Conservation (phyloP, 1,284 basidiomycete genomes). For the Ceratobasidium theobromae region DNA sequence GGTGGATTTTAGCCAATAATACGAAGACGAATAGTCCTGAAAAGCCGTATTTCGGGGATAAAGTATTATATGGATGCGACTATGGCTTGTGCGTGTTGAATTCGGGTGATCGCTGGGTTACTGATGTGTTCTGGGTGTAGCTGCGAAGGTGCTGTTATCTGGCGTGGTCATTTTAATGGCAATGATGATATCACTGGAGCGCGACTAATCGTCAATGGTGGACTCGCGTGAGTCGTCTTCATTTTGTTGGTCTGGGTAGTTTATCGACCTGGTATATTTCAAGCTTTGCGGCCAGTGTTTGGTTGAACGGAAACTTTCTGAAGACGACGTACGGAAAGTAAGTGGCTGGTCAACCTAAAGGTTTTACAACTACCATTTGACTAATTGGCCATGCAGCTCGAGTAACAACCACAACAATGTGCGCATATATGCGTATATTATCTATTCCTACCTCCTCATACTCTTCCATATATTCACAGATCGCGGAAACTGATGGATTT, state of each 20-base stretch:
- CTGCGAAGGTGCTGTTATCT: conserved; percentile 75
- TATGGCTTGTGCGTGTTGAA: conserved; percentile 68
- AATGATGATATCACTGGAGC: conserved; percentile 60
- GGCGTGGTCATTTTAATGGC: conserved; percentile 74
- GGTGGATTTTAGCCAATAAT: conserved; percentile 66
- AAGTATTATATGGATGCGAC: conserved; percentile 75
- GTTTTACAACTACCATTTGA: neutral
- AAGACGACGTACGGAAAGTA: conserved; percentile 71
- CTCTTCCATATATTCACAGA: neutral
- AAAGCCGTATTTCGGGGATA: conserved; percentile 69
- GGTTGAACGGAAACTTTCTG: conserved; percentile 74
- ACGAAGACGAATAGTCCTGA: conserved; percentile 68
- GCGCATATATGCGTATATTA: neutral
- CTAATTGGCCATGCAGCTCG: conserved; percentile 53
- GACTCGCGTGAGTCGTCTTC: conserved; percentile 55
- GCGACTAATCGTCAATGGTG: conserved; percentile 75
- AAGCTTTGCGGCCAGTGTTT: conserved; percentile 77
- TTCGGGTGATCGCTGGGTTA: neutral
- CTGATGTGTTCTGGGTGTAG: conserved; percentile 43
- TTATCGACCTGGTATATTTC: neutral
- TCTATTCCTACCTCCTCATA: neutral
- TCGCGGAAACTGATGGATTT: conserved; percentile 63
- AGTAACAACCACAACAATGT: conserved; percentile 57
- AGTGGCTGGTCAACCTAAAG: conserved; percentile 37
- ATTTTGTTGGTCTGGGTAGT: neutral